phyloP scores from a whole-genome alignment of 306 rosid genomes.

The Psophocarpus tetragonolobus region DNA sequence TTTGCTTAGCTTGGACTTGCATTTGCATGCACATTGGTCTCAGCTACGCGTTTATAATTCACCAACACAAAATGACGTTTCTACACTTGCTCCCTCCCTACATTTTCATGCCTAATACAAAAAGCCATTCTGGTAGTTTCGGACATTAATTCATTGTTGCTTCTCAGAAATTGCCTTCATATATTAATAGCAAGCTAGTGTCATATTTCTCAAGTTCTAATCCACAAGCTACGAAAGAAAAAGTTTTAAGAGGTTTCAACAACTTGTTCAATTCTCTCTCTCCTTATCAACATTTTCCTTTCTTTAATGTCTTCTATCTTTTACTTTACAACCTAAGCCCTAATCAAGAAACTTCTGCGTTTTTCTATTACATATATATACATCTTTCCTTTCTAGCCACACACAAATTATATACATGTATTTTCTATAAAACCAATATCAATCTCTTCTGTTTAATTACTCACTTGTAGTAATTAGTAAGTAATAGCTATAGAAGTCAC shows the following conservation, averaged over 20 bases:
- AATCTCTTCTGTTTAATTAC: slow-evolving; percentile 14
- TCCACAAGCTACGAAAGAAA: slow-evolving; percentile 26
- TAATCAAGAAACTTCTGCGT: slow-evolving; percentile 21
- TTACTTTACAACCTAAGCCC: background rate
- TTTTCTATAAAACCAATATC: background rate
- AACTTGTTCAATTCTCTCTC: background rate
- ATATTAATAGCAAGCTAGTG: background rate
- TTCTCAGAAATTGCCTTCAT: background rate
- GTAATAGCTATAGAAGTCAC: background rate
- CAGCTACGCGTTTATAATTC: background rate
- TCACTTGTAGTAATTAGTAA: background rate
- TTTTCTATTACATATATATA: background rate
- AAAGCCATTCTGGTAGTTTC: slow-evolving; percentile 6
- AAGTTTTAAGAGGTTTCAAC: slow-evolving; percentile 27
- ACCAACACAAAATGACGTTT: background rate
- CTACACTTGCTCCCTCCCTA: background rate
- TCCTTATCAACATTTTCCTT: slow-evolving; percentile 8
- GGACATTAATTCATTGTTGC: background rate
- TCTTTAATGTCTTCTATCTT: slow-evolving; percentile 16
- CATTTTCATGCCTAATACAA: background rate
- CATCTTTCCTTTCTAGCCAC: background rate
- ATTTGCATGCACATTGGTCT: background rate
- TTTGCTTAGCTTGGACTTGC: background rate
- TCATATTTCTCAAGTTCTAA: slow-evolving; percentile 3
- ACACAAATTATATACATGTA: background rate